Evolutionary conservation across 331 rosid species (phyloP).

Genomic region (Dryas integrifolia): DNA sequence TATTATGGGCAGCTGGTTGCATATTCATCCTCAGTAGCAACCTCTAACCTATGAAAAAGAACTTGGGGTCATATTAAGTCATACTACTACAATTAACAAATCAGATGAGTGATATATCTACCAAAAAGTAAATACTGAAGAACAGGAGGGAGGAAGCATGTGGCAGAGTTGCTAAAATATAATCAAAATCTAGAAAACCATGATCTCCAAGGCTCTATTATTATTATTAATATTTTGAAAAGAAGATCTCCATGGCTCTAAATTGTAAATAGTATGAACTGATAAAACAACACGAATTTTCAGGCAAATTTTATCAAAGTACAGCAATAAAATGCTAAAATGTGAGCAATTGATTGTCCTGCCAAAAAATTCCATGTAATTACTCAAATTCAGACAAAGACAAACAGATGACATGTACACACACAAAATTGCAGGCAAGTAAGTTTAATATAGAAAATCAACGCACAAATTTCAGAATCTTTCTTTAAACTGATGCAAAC

Average conservation of each 20-base stretch:
- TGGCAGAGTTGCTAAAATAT: no score
- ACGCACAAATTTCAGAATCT: background rate
- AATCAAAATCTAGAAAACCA: no score
- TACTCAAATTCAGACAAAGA: background rate
- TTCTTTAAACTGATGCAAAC: slow-evolving; percentile 1
- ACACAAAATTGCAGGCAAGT: background rate
- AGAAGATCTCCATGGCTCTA: background rate
- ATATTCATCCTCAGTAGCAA: slow-evolving; percentile 62
- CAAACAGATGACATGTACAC: background rate
- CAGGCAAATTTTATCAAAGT: background rate
- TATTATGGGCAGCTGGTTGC: slow-evolving; percentile 57
- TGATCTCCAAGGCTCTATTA: no score
- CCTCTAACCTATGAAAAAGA: slow-evolving; percentile 37
- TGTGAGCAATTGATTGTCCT: background rate
- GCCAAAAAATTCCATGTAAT: background rate
- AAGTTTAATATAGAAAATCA: background rate
- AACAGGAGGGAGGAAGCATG: background rate
- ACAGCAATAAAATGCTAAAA: background rate
- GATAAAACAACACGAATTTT: background rate
- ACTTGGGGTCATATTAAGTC: background rate
- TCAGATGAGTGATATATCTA: background rate
- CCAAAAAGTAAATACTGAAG: no score
- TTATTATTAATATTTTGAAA: no score
- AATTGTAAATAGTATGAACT: background rate
- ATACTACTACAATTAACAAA: background rate